phyloP scores from a whole-genome alignment of 2,329 filamentous ascomycete genomes.

The Aspergillus alliaceus region DNA sequence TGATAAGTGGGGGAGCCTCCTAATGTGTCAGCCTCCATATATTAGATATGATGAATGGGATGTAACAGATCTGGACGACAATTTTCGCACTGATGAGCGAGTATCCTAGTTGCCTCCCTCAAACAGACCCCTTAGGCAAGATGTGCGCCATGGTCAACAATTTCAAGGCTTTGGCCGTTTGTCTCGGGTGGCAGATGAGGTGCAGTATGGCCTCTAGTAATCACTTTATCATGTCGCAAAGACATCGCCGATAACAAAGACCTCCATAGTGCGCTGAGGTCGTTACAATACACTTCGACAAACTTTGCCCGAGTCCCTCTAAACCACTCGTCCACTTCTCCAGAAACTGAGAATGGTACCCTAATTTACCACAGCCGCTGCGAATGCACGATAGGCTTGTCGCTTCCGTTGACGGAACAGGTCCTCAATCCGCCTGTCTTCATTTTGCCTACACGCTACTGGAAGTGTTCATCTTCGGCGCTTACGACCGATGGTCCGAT shows the following conservation, averaged over 20 bases:
- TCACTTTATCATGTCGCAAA: not conserved
- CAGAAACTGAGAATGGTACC: conserved; percentile 24
- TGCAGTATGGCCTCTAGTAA: conserved; percentile 25
- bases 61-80: conserved; percentile 20
- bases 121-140: not conserved
- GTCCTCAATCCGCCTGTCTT: conserved; percentile 10
- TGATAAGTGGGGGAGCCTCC: conserved; percentile 33
- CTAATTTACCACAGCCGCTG: conserved; percentile 17
- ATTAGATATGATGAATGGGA: conserved; percentile 33
- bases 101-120: not conserved
- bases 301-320: conserved; percentile 21
- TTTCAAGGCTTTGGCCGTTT: conserved; percentile 20
- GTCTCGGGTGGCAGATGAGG: conserved; percentile 22
- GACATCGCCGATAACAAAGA: not conserved
- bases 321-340: conserved; percentile 19
- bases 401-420: conserved; percentile 7
- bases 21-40: conserved; percentile 31
- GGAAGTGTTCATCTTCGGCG: conserved; percentile 26
- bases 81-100: conserved; percentile 18
- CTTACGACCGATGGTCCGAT: conserved; percentile 21
- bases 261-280: conserved; percentile 21
- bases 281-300: conserved; percentile 22
- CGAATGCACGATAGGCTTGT: conserved; percentile 11
- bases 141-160: not conserved
- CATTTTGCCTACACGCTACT: conserved; percentile 27